A percentile compares a stretch with the other conserved stretches of the same genome.
Evolutionary conservation across 2,329 filamentous ascomycete species (phyloP).

Genomic region (Colletotrichum sp.): DNA sequence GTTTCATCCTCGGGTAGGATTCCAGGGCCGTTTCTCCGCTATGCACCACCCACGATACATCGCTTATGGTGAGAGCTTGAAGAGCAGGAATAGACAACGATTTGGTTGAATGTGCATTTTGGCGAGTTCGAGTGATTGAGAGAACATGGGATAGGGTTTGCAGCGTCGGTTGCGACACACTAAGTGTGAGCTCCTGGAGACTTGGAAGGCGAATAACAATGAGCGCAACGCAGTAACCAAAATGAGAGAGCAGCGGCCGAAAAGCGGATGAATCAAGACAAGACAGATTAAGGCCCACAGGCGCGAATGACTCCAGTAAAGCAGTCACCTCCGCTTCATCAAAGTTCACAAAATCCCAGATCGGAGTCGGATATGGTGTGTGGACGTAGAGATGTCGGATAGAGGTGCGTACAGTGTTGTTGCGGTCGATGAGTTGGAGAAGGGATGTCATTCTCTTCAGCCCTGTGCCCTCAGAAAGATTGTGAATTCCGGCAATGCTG

Average conservation of each 20-base stretch:
- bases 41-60: neutral
- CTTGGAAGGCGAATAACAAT: neutral
- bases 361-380: accelerated
- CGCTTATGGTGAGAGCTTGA: neutral
- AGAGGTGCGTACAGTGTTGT: neutral
- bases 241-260: accelerated
- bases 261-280: neutral
- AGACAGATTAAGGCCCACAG: accelerated
- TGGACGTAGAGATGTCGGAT: neutral
- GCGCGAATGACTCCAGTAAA: neutral
- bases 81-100: neutral
- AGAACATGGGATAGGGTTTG: neutral
- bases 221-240: neutral
- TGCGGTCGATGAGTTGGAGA: neutral
- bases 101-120: accelerated
- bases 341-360: neutral
- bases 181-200: neutral
- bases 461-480: accelerated
- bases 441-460: neutral
- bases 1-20: neutral
- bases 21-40: neutral
- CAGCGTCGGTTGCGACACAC: neutral
- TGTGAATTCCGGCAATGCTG: neutral
- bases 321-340: neutral
- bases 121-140: neutral